phyloP scores from a whole-genome alignment of 345 rosid species.

The Brassica nigra region DNA sequence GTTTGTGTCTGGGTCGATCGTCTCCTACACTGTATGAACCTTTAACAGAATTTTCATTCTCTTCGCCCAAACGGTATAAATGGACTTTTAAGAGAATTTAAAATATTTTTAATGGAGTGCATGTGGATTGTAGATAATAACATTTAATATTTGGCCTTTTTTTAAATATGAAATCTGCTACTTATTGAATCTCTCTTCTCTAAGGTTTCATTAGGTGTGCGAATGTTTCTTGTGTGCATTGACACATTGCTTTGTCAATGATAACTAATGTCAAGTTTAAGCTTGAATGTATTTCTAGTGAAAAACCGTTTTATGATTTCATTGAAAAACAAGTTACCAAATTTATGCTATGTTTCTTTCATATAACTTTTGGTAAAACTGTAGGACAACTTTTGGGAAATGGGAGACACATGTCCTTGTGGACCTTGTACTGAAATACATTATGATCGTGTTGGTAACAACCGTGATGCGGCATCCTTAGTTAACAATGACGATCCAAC shows the following conservation, averaged over 20 bases:
- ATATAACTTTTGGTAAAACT: conserved; percentile 17
- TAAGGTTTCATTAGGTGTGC: neutral
- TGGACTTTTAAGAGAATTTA: too few species aligned
- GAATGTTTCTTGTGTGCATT: neutral
- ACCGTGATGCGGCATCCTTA: conserved; percentile 77
- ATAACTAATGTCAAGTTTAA: neutral
- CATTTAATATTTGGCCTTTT: too few species aligned
- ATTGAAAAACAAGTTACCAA: neutral
- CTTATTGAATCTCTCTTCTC: neutral
- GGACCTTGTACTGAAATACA: conserved; percentile 99
- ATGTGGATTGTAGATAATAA: too few species aligned
- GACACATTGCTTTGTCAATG: neutral
- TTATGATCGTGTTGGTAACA: conserved; percentile 76
- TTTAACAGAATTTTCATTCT: too few species aligned
- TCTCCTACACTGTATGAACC: too few species aligned
- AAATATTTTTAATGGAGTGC: too few species aligned
- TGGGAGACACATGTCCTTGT: conserved; percentile 99
- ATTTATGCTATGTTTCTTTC: neutral
- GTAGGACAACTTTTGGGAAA: conserved; percentile 99
- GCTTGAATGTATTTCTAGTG: conserved; percentile 11
- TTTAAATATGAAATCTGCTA: neutral
- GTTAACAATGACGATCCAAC: conserved; percentile 97
- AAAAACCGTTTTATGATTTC: neutral
- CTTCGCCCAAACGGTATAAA: too few species aligned
- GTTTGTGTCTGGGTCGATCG: too few species aligned